Evolutionary conservation across 78 protist genomes (phyloP).

Genomic region (Cavenderia fasciculata): DNA sequence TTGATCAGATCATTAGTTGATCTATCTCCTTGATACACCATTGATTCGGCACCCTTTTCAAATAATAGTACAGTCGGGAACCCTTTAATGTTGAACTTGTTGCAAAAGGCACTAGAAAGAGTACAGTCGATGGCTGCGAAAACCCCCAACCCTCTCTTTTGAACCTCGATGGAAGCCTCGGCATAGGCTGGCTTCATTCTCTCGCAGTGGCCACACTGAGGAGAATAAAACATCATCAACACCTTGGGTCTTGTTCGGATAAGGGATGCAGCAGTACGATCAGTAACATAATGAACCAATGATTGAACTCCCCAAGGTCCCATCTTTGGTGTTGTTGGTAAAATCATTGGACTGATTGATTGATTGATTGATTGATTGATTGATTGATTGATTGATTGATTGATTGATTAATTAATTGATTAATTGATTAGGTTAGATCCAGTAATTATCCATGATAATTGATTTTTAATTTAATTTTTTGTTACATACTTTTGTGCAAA

Average conservation of each 20-base stretch:
- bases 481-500: conserved; percentile 25
- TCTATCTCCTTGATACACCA: conserved; percentile 15
- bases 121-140: conserved; percentile 60
- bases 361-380: neutral
- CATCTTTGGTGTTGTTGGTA: neutral
- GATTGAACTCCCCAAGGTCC: conserved; percentile 51
- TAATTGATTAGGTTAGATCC: neutral
- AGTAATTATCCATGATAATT: neutral
- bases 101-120: conserved; percentile 7
- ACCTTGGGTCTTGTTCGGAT: neutral
- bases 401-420: neutral
- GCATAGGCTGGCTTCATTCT: conserved; percentile 53
- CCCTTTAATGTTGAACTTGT: conserved; percentile 23
- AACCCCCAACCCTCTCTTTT: neutral
- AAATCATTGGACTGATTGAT: neutral
- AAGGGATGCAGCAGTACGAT: conserved; percentile 10
- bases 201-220: conserved; percentile 57
- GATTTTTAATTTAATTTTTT: neutral
- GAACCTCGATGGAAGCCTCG: conserved; percentile 9
- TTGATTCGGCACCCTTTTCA: neutral
- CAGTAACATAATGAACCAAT: conserved; percentile 14
- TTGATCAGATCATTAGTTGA: conserved; percentile 1
- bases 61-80: conserved; percentile 34
- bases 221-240: conserved; percentile 40
- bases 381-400: neutral